Base-by-base conservation (phyloP, 2,329 filamentous ascomycete genomes). In the Drechslerella stenobrocha region DNA sequence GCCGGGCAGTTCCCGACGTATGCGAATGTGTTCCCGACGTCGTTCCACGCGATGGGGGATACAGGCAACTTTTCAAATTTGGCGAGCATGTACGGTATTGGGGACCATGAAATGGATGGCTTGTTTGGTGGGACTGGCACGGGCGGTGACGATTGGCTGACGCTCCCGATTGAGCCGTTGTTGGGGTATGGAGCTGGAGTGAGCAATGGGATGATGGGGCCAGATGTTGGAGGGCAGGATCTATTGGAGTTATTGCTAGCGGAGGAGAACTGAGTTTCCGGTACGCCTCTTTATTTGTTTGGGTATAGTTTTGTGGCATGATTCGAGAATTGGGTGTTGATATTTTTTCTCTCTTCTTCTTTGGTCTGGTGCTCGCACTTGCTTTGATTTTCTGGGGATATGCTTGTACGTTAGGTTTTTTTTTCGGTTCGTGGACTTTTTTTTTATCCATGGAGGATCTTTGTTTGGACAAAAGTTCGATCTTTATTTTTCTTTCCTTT, bases 141-240 rank as follows among this genome's bases (percentile, higher is more conserved):
- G 1, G 53, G 61, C 23, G 70, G 63, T 37, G 77, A 78, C 61
- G 80, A 82, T 72, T 82, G 80, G 80, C 71, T 82, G 26, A 77
- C 80, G 1, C 60, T 82, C 15, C 80, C 80, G 1, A 76, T 82
- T 2, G 79, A 82, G 72, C 78, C 79, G 1, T 74, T 82, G 45
- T 73, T 81, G 7, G 76, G 77, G 48, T 78, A 76, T 70, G 78
- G 77, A 7, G 78, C 77, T 1, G 79, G 81, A 47, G 80, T 82
- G 34, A 80, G 77, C 18, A 77, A 79, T 72, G 81, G 79, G 26
- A 78, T 79, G 42, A 81, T 80, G 75, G 80, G 80, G 1, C 80
- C 80, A 11, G 78, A 86, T 71, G 82, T 87, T 1, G 84, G 84
- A 7, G 85, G 85, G 0, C 78, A 87, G 28, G 85, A 87, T 73